Percentiles rank a stretch among this genome's conserved stretches.
These are phyloP conservation scores for Echria macrotheca DNA, from an alignment of 495 filamentous ascomycete genomes.

Conservation along the genomic window DNA sequence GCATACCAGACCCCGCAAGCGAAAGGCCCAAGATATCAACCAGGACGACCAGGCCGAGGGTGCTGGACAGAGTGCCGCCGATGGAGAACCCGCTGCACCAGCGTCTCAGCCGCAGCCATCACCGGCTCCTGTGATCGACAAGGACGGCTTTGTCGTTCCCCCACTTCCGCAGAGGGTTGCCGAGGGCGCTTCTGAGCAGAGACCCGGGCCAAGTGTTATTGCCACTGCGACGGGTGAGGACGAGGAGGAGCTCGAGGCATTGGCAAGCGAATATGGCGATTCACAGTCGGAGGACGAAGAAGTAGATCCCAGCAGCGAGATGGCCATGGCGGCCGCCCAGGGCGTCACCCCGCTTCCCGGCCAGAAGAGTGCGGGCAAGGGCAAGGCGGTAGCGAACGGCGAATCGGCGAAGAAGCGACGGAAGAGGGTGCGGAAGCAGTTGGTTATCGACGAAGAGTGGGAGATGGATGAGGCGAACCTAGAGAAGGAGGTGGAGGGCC, in stretches of 20 bases:
- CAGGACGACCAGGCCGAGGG: conserved; percentile 24
- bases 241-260: conserved; percentile 20
- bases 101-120: not conserved
- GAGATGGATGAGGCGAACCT: conserved; percentile 42
- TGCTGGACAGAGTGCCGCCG: conserved; percentile 1
- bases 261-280: conserved; percentile 34
- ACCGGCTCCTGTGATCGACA: conserved; percentile 16
- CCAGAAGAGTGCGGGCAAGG: conserved; percentile 8
- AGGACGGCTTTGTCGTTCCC: conserved; percentile 29
- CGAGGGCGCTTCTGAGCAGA: conserved; percentile 1
- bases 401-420: conserved; percentile 1
- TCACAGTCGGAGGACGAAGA: conserved; percentile 28
- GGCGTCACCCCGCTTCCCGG: conserved; percentile 19
- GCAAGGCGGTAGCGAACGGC: too few species aligned
- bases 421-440: conserved; percentile 12
- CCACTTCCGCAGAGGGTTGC: conserved; percentile 12
- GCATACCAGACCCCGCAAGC: conserved; percentile 41
- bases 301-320: conserved; percentile 26
- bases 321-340: conserved; percentile 29
- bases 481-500: conserved; percentile 47
- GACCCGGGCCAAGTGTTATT: conserved; percentile 12
- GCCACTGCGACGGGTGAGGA: conserved; percentile 7
- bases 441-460: conserved; percentile 44
- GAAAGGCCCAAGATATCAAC: conserved; percentile 20
- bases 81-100: too few species aligned